These are phyloP conservation scores for Monilinia fructicola DNA, from an alignment of 2,329 filamentous ascomycete genomes.

Conservation along the genomic window DNA sequence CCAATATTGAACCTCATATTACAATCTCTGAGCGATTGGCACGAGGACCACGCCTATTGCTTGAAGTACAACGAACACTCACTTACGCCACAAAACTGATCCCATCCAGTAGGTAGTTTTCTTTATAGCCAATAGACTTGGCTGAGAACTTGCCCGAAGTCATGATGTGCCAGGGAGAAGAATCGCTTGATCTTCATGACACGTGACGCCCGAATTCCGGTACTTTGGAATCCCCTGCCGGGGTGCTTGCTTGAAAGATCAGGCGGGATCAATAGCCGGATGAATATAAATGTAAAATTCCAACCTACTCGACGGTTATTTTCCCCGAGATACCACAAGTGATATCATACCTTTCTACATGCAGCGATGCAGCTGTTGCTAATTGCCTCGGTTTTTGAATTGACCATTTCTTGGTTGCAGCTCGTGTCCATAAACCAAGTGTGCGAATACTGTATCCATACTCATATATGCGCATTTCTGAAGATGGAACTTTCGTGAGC, in stretches of 20 bases:
- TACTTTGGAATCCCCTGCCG: not conserved
- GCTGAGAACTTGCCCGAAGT: not conserved
- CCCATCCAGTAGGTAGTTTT: not conserved
- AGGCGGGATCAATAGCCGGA: not conserved
- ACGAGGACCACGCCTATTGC: not conserved
- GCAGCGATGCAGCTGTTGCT: constrained; percentile 20
- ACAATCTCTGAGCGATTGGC: constrained; percentile 2
- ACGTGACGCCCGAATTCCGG: constrained; percentile 8
- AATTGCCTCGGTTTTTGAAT: constrained; percentile 10
- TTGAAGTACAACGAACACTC: not conserved
- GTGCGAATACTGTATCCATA: not conserved
- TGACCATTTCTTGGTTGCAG: not conserved
- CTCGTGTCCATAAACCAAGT: not conserved
- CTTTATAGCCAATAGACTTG: not conserved
- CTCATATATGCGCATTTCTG: constrained; percentile 4
- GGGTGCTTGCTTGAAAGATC: not conserved
- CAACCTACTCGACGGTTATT: constrained; percentile 37
- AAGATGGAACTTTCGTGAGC: not conserved
- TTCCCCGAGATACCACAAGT: constrained; percentile 35
- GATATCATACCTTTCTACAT: constrained; percentile 30
- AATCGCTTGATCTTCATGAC: not conserved
- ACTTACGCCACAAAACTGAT: not conserved
- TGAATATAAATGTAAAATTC: not conserved
- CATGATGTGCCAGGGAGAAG: not conserved
- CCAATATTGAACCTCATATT: constrained; percentile 1